Percentiles rank a stretch among this genome's conserved stretches.
phyloP scores from a whole-genome alignment of 2,329 filamentous ascomycete genomes.

The Clarireedia monteithiana region DNA sequence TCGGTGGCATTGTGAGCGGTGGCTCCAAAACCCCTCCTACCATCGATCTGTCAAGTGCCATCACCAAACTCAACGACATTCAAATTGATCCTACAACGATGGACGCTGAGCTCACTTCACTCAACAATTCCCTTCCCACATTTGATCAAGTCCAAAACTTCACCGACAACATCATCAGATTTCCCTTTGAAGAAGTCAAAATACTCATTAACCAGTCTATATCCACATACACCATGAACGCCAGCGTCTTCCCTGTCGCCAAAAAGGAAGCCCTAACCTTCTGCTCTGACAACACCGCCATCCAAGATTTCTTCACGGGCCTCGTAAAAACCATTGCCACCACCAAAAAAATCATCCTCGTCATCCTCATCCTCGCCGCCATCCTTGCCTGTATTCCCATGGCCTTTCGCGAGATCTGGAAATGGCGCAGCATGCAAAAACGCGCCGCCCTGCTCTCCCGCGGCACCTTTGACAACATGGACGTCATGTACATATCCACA shows the following conservation, averaged over 20 bases:
- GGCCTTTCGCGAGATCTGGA: conserved; percentile 70
- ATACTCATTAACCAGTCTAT: conserved; percentile 63
- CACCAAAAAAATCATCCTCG: conserved; percentile 68
- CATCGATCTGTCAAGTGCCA: conserved; percentile 57
- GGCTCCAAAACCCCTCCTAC: conserved; percentile 36
- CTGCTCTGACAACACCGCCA: conserved; percentile 76
- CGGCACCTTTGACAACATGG: conserved; percentile 69
- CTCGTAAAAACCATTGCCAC: conserved; percentile 59
- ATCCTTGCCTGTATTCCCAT: conserved; percentile 68
- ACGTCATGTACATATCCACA: conserved; percentile 81
- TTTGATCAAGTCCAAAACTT: conserved; percentile 80
- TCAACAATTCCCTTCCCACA: conserved; percentile 73
- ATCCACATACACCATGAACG: conserved; percentile 69
- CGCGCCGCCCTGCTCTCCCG: conserved; percentile 58
- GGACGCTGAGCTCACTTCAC: conserved; percentile 57
- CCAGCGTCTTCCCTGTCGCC: conserved; percentile 71
- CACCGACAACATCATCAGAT: conserved; percentile 63
- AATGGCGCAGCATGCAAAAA: conserved; percentile 66
- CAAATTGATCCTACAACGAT: conserved; percentile 60
- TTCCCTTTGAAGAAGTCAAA: conserved; percentile 78
- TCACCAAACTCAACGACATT: conserved; percentile 62
- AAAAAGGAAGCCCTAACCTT: conserved; percentile 76
- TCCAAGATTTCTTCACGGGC: conserved; percentile 75
- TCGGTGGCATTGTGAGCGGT: conserved; percentile 33
- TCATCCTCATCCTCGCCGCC: conserved; percentile 64